Evolutionary conservation across 2,329 filamentous ascomycete species (phyloP).

Genomic region (Claviceps purpurea): DNA sequence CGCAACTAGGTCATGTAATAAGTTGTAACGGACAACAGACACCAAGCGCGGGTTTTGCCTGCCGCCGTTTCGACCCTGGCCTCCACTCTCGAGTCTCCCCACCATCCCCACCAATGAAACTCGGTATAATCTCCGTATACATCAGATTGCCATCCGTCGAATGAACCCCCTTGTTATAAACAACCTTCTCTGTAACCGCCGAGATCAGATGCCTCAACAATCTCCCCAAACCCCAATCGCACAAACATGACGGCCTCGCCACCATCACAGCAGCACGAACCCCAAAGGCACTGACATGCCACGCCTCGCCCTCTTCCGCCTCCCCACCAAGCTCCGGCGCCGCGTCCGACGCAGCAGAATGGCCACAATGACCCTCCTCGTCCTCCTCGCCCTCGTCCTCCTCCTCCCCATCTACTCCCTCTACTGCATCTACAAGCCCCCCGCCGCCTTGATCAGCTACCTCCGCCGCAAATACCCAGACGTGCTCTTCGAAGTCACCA

Average conservation of each 20-base stretch:
- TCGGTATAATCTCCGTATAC: too few species aligned
- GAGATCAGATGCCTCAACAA: too few species aligned
- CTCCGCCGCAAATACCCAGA: conserved; percentile 62
- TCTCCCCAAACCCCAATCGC: not conserved
- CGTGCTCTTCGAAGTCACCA: conserved; percentile 58
- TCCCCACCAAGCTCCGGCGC: conserved; percentile 43
- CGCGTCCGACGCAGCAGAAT: conserved; percentile 45
- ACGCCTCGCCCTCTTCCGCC: conserved; percentile 34
- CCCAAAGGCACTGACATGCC: conserved; percentile 17
- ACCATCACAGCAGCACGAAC: not conserved
- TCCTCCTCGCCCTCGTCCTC: conserved; percentile 22
- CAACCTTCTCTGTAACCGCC: too few species aligned
- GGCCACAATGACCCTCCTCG: conserved; percentile 35
- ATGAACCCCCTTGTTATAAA: too few species aligned
- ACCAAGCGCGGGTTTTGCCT: too few species aligned
- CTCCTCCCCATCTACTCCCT: conserved; percentile 29
- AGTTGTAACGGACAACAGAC: too few species aligned
- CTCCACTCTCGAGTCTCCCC: too few species aligned
- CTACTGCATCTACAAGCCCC: conserved; percentile 73
- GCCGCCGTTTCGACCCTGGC: too few species aligned
- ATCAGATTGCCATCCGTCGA: too few species aligned
- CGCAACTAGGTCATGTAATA: too few species aligned
- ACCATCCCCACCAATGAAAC: too few species aligned
- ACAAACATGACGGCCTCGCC: not conserved
- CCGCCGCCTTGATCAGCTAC: conserved; percentile 54